Base-by-base conservation (phyloP, 345 rosid species). In the Pistacia integerrima region DNA sequence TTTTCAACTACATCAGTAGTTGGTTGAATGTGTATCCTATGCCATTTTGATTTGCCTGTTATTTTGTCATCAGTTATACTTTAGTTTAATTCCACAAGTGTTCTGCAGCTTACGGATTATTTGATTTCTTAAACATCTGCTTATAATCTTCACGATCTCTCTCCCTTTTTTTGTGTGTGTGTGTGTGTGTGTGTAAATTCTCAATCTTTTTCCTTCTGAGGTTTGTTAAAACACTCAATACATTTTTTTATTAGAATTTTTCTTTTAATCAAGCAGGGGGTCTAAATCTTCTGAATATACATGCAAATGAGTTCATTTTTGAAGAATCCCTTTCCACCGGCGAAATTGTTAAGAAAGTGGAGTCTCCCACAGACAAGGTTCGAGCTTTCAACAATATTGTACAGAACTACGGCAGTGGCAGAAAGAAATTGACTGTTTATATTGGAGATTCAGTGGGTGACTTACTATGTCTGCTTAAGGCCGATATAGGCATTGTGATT, bases 371-470 rank as follows among this genome's bases (percentile, higher is more conserved):
- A 10, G 93, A 93, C 85, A 96, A 96, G 83, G 85, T 80, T 77
- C 80, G 87, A 83, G 87, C 89, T 58, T 96, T 93, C 79, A 79
- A 74, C 64, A 76, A 75, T 70, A 85, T 91, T 70, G 16, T 92
- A 70, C 73, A 81, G 76, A 85, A 66, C 49, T 78, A 75, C 6
- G 56, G 72, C 46, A 51, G 70, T 60, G 83, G 82, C 76, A 81
- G 73, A 58, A 90, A 85, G 83, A 85, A 81, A 64, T 55, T 86
- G 79, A 92, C 88, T 67, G 85, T 96, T 67, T 96, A 93, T 76
- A 85, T 96, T 71, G 99, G 98, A 73, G 98, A 91, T 69, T 91
- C 98, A 0, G 91, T 93, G 33, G 97, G 97, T 16, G 99, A 96
- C 87, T 76, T 96, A 85, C 97, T 93, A 38, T 96, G 98, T 84